These are phyloP conservation scores for Kwoniella sp. DNA, from an alignment of 768 basidiomycete species.

Conservation along the genomic window DNA sequence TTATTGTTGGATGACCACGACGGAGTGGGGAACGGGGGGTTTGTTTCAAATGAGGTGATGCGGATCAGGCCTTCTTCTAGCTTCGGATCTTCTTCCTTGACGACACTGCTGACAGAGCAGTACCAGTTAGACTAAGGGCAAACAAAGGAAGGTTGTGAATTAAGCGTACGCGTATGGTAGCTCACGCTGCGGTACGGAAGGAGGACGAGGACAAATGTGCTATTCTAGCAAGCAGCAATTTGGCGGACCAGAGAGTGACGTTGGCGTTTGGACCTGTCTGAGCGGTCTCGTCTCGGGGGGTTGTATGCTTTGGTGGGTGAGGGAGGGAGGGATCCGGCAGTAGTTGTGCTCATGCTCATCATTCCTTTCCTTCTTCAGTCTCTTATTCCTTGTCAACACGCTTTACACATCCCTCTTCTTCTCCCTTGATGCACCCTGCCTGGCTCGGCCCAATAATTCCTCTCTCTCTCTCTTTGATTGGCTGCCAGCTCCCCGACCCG, in stretches of 20 bases:
- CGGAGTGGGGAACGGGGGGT: background rate
- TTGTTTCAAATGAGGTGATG: background rate
- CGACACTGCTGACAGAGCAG: background rate
- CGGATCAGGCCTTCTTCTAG: background rate
- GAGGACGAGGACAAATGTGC: background rate
- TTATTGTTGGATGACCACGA: background rate
- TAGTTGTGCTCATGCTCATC: too few relatives aligned
- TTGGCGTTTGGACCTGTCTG: slow-evolving; percentile 1
- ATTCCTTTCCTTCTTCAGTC: too few relatives aligned
- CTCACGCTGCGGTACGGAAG: too few relatives aligned
- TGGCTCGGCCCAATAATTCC: too few relatives aligned
- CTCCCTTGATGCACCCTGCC: too few relatives aligned
- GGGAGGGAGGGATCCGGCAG: too few relatives aligned
- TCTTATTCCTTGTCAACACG: too few relatives aligned
- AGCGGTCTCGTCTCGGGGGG: too few relatives aligned
- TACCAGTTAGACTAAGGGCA: background rate
- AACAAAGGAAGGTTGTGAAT: background rate
- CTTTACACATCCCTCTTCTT: too few relatives aligned
- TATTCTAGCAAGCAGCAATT: background rate
- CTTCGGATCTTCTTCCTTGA: slow-evolving; percentile 1
- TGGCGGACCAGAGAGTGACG: background rate
- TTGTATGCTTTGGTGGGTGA: too few relatives aligned
- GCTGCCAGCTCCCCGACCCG: too few relatives aligned
- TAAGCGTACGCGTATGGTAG: background rate
- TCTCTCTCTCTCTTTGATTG: too few relatives aligned